Evolutionary conservation across 768 basidiomycete genomes (phyloP), one percentile per base, ranked within the genome.

Genomic region (Phaeotremella skinneri): DNA sequence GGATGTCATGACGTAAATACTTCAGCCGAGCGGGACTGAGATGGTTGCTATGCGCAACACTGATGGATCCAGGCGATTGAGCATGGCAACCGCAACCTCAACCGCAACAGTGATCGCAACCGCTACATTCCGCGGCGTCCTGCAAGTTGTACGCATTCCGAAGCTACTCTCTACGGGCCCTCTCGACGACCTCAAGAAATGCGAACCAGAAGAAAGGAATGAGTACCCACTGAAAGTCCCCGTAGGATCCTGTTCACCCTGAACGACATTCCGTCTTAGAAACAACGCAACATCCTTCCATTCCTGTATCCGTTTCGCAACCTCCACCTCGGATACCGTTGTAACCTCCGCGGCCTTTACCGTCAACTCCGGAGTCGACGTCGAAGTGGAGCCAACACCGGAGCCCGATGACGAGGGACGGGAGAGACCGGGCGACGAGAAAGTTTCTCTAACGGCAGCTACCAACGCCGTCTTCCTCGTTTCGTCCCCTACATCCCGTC

Each of bases 211-310:
- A 17, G 34, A 37, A 37, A 37, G 17, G 9, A 37, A 17, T 17
- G 7, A 17, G 70, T 83, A 62, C 73, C 88, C 87, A 83, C 82
- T 85, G 89, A 29, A 82, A 79, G 27, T 83, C 14, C 78, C 76
- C 27, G 59, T 76, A 56, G 75, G 69, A 9, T 84, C 79, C 67
- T 79, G 83, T 43, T 79, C 76, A 1, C 85, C 93, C 76, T 97
- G 93, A 0, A 91, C 91, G 43, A 98, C 81, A 74, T 98, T 97
- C 74, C 79, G 84, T 61, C 87, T 81, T 59, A 97, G 73, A 32
- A 89, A 84, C 23, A 79, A 71, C 3, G 91, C 89, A 43, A 92
- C 81, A 42, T 96, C 90, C 51, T 79, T 81, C 42, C 85, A 84
- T 3, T 87, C 52, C 81, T 80, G 58, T 61, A 69, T 64, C 59